A percentile compares a stretch with the other conserved stretches of the same genome.
phyloP scores from a whole-genome alignment of 169 alveolate genomes.

The Plasmodium malariae region DNA sequence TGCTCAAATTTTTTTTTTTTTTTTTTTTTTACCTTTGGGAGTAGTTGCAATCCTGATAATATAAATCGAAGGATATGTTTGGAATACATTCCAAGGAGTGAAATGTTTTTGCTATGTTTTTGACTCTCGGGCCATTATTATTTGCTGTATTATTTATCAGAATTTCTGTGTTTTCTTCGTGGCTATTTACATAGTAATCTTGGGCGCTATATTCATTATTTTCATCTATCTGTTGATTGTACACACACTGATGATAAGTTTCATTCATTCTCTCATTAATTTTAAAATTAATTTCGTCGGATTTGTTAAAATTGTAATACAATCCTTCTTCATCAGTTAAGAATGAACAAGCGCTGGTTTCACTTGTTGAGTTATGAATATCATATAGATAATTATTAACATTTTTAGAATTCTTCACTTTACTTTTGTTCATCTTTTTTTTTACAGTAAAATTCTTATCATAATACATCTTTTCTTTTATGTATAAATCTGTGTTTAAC shows the following conservation, averaged over 20 bases:
- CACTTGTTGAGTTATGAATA: slow-evolving; percentile 6
- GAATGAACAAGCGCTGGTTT: slow-evolving; percentile 12
- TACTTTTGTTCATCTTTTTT: slow-evolving; percentile 12
- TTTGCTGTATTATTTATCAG: background rate
- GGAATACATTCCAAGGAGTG: slow-evolving; percentile 56
- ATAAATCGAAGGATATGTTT: slow-evolving; percentile 52
- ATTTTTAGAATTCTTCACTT: slow-evolving; percentile 3
- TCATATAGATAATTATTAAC: slow-evolving; percentile 24
- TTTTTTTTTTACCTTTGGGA: slow-evolving; percentile 20
- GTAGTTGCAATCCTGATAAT: slow-evolving; percentile 12
- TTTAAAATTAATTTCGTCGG: slow-evolving; percentile 33
- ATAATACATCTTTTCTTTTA: slow-evolving; percentile 57
- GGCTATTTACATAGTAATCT: background rate
- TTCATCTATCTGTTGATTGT: background rate
- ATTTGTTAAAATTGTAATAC: slow-evolving; percentile 12
- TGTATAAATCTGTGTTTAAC: slow-evolving; percentile 52
- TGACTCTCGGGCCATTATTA: background rate
- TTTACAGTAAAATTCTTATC: slow-evolving; percentile 27
- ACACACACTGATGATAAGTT: slow-evolving; percentile 3
- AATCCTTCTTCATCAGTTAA: slow-evolving; percentile 18
- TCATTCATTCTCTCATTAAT: slow-evolving; percentile 43
- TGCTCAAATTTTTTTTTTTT: background rate
- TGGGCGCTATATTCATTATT: background rate
- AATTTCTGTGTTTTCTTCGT: background rate
- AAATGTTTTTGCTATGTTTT: slow-evolving; percentile 22